Base-by-base conservation (phyloP, 495 filamentous ascomycete species). In the Alectoria sarmentosa region DNA sequence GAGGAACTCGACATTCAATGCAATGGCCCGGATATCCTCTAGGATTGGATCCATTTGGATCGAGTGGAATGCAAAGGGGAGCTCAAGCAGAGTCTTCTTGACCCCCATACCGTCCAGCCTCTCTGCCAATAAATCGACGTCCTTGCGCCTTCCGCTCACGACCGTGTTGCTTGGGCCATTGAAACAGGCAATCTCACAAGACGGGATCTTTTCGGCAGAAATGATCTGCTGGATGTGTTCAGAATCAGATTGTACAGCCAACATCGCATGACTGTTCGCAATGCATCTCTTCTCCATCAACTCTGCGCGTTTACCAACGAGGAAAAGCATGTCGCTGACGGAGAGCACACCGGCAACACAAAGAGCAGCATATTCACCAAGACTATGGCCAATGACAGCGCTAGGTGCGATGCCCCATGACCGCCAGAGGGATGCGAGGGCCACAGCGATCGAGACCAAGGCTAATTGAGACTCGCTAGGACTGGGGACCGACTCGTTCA, bases 1-100 rank as follows among this genome's bases (percentile, higher is more conserved):
- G 19, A 81, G 73, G 73, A 89, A 92, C 28, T 41, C 73, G 34
- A 90, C 78, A 21, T 76, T 74, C n/a, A 69, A 69, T 7, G 84
- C 83, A 37, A 84, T 71, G 23, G 70, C 72, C 69, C 87, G 82
- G 44, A 90, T 87, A 0, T 82, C 78, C 10, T 83, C 80, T 13
- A 89, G 69, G n/a, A 90, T 86, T n/a, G 84, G 77, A 42, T 90
- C 85, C 21, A 90, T 80, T 67, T 90, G 88, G 1, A 79, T 75
- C 1, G 88, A 88, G 72, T 91, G 88, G 77, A 89, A 91, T 9
- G 87, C 88, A 65, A 83, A 90, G 28, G 85, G 85, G 15, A 71
- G 60, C 21, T 70, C 38, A 4, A 73, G 62, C 39, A 63, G 44
- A 23, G 62, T 67, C 10, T 49, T 66, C 58, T 71, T 70, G 21